Evolutionary conservation across 202 grass and related monocot genomes (phyloP).

Genomic region (Setaria italica): DNA sequence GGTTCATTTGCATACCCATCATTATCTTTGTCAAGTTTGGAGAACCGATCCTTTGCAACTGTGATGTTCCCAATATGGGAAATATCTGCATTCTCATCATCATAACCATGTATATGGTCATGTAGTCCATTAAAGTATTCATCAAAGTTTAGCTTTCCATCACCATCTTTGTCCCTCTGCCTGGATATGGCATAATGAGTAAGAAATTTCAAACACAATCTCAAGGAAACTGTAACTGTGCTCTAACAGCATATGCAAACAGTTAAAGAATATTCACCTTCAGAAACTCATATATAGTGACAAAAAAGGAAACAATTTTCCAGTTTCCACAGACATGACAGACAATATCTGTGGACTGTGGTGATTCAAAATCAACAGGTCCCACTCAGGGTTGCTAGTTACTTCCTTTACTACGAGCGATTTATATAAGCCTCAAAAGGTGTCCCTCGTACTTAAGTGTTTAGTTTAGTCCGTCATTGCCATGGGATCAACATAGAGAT

Average conservation of each 20-base stretch:
- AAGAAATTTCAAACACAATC: slow-evolving; percentile 42
- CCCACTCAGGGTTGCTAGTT: neutral
- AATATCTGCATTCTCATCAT: slow-evolving; percentile 60
- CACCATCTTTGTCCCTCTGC: slow-evolving; percentile 79
- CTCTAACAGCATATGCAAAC: slow-evolving; percentile 13
- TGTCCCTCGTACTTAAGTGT: neutral
- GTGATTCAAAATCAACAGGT: slow-evolving; percentile 18
- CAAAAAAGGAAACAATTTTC: slow-evolving; percentile 23
- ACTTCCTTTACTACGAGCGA: neutral
- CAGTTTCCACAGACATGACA: neutral
- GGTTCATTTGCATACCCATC: slow-evolving; percentile 62
- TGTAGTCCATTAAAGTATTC: slow-evolving; percentile 75
- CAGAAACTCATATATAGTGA: neutral
- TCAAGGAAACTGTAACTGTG: slow-evolving; percentile 23
- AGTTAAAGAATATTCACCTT: slow-evolving; percentile 33
- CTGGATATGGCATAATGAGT: slow-evolving; percentile 56
- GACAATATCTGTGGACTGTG: neutral
- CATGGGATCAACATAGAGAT: neutral
- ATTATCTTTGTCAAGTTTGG: slow-evolving; percentile 77
- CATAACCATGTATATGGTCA: slow-evolving; percentile 70
- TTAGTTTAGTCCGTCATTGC: neutral
- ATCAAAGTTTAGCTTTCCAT: slow-evolving; percentile 82
- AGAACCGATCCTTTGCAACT: slow-evolving; percentile 67
- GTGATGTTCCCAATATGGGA: slow-evolving; percentile 58
- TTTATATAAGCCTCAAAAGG: neutral